A percentile compares a stretch with the other conserved stretches of the same genome.
These are phyloP conservation scores for Typha latifolia DNA, from an alignment of 176 grass and related monocot species.

Conservation along the genomic window DNA sequence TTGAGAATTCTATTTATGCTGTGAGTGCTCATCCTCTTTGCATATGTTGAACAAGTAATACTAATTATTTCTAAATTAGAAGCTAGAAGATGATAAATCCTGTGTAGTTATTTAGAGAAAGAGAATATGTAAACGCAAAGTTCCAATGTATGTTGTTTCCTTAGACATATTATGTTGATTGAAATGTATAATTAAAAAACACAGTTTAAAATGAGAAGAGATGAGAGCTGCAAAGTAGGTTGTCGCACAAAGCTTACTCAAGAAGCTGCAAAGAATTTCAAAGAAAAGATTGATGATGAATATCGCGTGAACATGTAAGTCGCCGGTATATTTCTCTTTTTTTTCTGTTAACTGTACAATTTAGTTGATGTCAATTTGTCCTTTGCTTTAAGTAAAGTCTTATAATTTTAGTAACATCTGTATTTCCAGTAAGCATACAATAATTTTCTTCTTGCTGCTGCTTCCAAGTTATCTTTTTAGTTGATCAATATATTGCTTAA, in stretches of 20 bases:
- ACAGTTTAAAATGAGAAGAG: conserved; percentile 71
- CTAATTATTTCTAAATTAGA: background rate
- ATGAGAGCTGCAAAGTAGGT: conserved; percentile 58
- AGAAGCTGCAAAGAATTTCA: conserved; percentile 74
- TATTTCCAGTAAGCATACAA: too few species aligned
- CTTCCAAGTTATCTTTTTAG: background rate
- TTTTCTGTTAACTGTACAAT: conserved; percentile 5
- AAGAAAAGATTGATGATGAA: conserved; percentile 84
- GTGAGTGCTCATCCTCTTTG: conserved; percentile 19
- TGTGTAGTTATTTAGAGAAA: background rate
- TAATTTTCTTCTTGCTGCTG: background rate
- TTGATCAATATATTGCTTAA: background rate
- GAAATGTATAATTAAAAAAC: conserved; percentile 7
- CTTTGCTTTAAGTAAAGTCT: too few species aligned
- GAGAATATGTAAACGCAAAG: background rate
- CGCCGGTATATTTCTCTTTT: conserved; percentile 5
- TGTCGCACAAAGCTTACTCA: conserved; percentile 42
- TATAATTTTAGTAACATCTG: too few species aligned
- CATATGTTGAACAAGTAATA: background rate
- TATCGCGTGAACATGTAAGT: conserved; percentile 81
- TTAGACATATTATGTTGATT: background rate
- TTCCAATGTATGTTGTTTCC: background rate
- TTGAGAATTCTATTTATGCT: conserved; percentile 71
- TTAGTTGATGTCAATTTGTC: background rate
- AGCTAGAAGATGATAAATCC: background rate